Evolutionary conservation across 305 asterid genomes (phyloP).

Genomic region (Fraxinus nigra): DNA sequence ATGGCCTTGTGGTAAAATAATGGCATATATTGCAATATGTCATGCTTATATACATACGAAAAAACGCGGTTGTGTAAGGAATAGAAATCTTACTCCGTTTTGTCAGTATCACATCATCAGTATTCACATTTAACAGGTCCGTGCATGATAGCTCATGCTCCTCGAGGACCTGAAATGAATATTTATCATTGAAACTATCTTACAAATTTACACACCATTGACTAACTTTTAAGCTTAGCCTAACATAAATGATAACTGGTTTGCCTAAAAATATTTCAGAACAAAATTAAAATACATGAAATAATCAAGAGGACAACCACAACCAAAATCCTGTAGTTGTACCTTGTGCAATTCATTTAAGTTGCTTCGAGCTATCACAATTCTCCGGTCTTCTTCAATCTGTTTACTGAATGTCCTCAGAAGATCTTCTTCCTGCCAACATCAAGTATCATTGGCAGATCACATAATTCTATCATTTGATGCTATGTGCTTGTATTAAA

Average conservation of each 20-base stretch:
- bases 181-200: conserved; percentile 11
- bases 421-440: conserved; percentile 84
- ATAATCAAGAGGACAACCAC: conserved; percentile 12
- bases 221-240: neutral
- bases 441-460: conserved; percentile 17
- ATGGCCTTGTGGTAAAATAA: neutral
- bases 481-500: neutral
- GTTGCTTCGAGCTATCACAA: conserved; percentile 87
- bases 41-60: neutral
- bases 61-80: conserved; percentile 1
- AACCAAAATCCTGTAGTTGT: conserved; percentile 19
- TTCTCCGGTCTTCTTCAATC: conserved; percentile 88
- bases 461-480: conserved; percentile 14
- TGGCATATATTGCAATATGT: neutral
- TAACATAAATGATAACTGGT: neutral
- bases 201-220: neutral
- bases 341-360: conserved; percentile 88
- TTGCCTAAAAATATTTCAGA: conserved; percentile 1
- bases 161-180: conserved; percentile 83
- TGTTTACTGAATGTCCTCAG: conserved; percentile 79
- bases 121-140: conserved; percentile 71
- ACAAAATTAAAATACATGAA: conserved; percentile 2
- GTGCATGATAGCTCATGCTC: conserved; percentile 69
- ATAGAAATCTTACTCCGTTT: conserved; percentile 66
- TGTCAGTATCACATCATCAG: conserved; percentile 77